Percentiles rank a stretch among this genome's conserved stretches.
phyloP scores from a whole-genome alignment of 2,329 filamentous ascomycete genomes.

The Knoxdaviesia proteae region DNA sequence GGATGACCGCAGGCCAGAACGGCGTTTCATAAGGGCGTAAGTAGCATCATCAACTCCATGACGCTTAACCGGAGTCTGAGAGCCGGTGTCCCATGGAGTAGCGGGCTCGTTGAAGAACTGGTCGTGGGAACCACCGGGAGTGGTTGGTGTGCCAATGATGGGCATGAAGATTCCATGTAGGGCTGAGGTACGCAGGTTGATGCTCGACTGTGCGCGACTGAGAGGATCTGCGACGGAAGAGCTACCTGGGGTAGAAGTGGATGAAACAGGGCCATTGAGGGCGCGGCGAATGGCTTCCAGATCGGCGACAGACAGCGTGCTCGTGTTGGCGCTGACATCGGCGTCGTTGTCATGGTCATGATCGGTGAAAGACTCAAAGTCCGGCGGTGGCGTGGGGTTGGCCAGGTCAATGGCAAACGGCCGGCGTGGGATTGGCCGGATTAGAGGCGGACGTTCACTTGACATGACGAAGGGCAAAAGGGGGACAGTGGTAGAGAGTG shows the following conservation, averaged over 20 bases:
- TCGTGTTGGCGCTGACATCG: not conserved
- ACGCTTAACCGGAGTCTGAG: slow-evolving; percentile 40
- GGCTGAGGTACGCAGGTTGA: slow-evolving; percentile 77
- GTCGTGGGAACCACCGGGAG: slow-evolving; percentile 20
- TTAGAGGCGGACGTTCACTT: slow-evolving; percentile 23
- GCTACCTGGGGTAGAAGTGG: slow-evolving; percentile 9
- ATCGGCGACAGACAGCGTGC: slow-evolving; percentile 3
- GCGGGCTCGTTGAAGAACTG: slow-evolving; percentile 28
- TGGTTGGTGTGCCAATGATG: slow-evolving; percentile 16
- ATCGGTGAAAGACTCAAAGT: slow-evolving; percentile 13
- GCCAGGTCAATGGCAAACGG: slow-evolving; percentile 41
- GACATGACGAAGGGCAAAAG: too few species aligned
- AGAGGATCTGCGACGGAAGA: slow-evolving; percentile 15
- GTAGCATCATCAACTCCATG: slow-evolving; percentile 22
- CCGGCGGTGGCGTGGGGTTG: slow-evolving; percentile 22
- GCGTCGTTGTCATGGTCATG: slow-evolving; percentile 8
- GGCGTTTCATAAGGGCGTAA: slow-evolving; percentile 21
- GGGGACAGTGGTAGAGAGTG: too few species aligned
- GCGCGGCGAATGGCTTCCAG: slow-evolving; percentile 12
- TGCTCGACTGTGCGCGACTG: slow-evolving; percentile 53
- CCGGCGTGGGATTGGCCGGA: slow-evolving; percentile 52
- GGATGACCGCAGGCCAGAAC: slow-evolving; percentile 11
- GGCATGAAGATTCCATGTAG: slow-evolving; percentile 79
- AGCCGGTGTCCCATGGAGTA: slow-evolving; percentile 63
- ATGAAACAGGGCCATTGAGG: slow-evolving; percentile 12